These are phyloP conservation scores for Nothophaeocryptopus gaeumannii DNA, from an alignment of 2,329 filamentous ascomycete species.

Conservation along the genomic window DNA sequence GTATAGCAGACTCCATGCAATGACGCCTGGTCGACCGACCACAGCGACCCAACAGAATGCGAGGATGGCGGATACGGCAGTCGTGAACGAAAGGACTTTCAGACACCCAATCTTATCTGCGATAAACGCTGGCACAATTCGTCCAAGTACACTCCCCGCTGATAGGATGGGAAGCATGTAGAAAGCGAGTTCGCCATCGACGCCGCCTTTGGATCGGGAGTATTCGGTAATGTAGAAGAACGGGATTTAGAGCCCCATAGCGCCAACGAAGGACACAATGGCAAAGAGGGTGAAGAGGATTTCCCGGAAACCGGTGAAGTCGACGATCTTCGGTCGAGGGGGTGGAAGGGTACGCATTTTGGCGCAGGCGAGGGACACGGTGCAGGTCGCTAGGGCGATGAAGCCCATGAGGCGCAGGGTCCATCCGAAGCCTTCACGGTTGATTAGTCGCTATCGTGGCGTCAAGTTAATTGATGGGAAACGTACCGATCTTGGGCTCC, in stretches of 20 bases:
- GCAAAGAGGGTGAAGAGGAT: constrained; percentile 27
- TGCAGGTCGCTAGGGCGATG: constrained; percentile 34
- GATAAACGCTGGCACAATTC: constrained; percentile 44
- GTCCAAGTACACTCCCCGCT: constrained; percentile 13
- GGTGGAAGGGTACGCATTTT: constrained; percentile 35
- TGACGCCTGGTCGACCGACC: constrained; percentile 30
- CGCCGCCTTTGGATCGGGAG: constrained; percentile 36
- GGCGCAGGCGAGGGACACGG: constrained; percentile 1
- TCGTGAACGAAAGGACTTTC: constrained; percentile 42
- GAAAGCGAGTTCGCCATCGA: not conserved
- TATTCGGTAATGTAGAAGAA: constrained; percentile 60
- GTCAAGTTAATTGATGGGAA: not conserved
- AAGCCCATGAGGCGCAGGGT: constrained; percentile 50
- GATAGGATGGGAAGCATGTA: constrained; percentile 3
- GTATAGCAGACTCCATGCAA: constrained; percentile 42
- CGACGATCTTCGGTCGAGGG: constrained; percentile 36
- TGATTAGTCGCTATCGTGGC: constrained; percentile 40
- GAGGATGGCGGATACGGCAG: constrained; percentile 25
- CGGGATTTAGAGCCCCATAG: constrained; percentile 41
- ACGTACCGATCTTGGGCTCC: constrained; percentile 43
- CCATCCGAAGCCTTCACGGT: constrained; percentile 51
- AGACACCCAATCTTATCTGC: constrained; percentile 45
- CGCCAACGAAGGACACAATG: constrained; percentile 41
- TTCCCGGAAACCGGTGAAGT: constrained; percentile 39
- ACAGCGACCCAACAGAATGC: constrained; percentile 38